Percentiles rank a stretch among this genome's conserved stretches.
Conservation (phyloP, 805 yeast genomes). For the Kluyveromyces wickerhamii region DNA sequence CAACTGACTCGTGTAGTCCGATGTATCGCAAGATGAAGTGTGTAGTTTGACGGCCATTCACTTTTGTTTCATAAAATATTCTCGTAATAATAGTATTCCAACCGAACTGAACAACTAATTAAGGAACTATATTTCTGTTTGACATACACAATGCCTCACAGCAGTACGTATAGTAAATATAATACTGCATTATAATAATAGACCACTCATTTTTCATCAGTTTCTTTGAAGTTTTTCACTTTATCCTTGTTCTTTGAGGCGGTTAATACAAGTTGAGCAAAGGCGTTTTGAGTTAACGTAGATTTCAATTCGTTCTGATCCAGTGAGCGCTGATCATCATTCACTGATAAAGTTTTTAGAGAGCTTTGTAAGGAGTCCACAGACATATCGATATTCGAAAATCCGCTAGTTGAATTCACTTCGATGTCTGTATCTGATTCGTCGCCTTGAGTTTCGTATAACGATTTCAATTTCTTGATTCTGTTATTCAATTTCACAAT, state of each 20-base stretch:
- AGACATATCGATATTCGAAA: background rate
- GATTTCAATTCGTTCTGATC: constrained; percentile 28
- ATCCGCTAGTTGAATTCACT: constrained; percentile 12
- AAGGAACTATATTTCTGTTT: too few species aligned
- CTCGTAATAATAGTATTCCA: too few species aligned
- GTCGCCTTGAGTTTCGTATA: constrained; percentile 51
- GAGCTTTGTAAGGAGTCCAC: constrained; percentile 13
- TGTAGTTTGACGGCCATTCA: too few species aligned
- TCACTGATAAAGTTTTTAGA: constrained; percentile 13
- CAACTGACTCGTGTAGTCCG: too few species aligned
- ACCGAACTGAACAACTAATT: too few species aligned
- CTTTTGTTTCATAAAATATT: too few species aligned
- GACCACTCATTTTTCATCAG: too few species aligned
- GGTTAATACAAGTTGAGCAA: constrained; percentile 63
- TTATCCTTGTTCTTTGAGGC: constrained; percentile 53
- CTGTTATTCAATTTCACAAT: constrained; percentile 74
- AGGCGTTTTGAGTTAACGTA: constrained; percentile 43
- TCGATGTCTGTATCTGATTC: constrained; percentile 29
- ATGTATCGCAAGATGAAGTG: too few species aligned
- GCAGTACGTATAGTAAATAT: too few species aligned
- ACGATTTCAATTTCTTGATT: constrained; percentile 58
- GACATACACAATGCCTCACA: too few species aligned
- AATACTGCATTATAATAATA: too few species aligned
- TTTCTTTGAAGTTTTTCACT: constrained; percentile 19
- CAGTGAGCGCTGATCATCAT: constrained; percentile 7